A percentile compares a stretch with the other conserved stretches of the same genome.
phyloP scores from a whole-genome alignment of 2,329 filamentous ascomycete genomes.

The Calonectria henricotiae region DNA sequence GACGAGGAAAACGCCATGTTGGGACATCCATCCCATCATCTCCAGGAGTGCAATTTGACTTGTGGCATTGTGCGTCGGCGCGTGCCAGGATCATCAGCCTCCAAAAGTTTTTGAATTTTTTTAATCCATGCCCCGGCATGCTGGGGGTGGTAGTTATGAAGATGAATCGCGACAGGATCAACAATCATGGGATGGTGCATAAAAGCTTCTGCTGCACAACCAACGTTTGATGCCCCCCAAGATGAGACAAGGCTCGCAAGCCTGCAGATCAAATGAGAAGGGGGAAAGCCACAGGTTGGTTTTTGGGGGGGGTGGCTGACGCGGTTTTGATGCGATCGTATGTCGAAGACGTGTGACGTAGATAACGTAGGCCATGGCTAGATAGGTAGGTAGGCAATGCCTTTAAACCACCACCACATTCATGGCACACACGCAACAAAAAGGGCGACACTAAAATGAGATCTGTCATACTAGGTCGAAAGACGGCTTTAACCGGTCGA shows the following conservation, averaged over 20 bases:
- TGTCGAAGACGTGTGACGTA: slow-evolving; percentile 3
- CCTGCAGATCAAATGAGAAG: slow-evolving; percentile 7
- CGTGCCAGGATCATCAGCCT: slow-evolving; percentile 16
- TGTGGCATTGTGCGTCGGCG: not conserved
- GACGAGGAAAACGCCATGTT: not conserved
- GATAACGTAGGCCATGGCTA: not conserved
- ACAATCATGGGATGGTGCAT: slow-evolving; percentile 5
- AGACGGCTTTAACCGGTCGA: slow-evolving; percentile 1
- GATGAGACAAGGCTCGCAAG: not conserved
- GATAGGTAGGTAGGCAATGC: not conserved
- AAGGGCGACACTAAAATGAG: not conserved
- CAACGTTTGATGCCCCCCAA: not conserved
- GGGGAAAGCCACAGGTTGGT: not conserved
- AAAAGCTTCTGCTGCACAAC: slow-evolving; percentile 9
- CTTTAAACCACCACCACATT: not conserved
- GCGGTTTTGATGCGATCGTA: slow-evolving; percentile 9
- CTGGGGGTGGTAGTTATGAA: not conserved
- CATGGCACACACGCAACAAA: not conserved
- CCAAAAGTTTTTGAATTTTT: too few relatives aligned
- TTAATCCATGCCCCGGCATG: not conserved
- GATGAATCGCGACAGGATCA: slow-evolving; percentile 2
- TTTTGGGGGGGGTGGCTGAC: slow-evolving; percentile 22
- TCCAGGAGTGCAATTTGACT: not conserved
- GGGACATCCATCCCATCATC: not conserved
- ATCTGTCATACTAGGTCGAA: not conserved